Evolutionary conservation across 2,329 filamentous ascomycete genomes (phyloP).

Genomic region (Alternaria rosae): DNA sequence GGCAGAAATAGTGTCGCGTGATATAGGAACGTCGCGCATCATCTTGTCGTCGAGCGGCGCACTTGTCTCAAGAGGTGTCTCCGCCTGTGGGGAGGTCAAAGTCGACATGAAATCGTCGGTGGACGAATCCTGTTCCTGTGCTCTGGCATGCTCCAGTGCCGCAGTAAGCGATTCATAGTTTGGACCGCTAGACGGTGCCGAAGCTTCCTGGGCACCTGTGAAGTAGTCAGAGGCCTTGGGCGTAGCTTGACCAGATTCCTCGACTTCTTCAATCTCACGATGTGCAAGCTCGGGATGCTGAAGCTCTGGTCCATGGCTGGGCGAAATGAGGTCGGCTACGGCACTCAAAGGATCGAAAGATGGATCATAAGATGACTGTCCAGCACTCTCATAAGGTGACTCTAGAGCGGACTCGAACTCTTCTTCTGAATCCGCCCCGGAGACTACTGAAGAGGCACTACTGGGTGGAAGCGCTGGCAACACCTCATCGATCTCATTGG

Average conservation of each 20-base stretch:
- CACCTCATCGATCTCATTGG: constrained; percentile 45
- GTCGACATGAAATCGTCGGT: constrained; percentile 17
- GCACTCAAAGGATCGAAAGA: constrained; percentile 31
- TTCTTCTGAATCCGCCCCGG: constrained; percentile 53
- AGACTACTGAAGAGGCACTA: constrained; percentile 48
- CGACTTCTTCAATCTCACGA: constrained; percentile 53
- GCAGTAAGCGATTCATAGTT: constrained; percentile 33
- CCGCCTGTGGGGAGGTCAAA: constrained; percentile 14
- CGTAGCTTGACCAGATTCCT: constrained; percentile 72
- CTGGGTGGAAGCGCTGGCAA: constrained; percentile 62
- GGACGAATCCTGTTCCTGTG: constrained; percentile 20
- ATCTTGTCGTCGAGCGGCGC: constrained; percentile 35
- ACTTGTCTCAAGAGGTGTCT: constrained; percentile 32
- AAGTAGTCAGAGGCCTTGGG: constrained; percentile 67
- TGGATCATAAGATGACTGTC: constrained; percentile 30
- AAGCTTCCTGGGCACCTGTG: constrained; percentile 18
- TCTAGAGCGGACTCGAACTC: constrained; percentile 56
- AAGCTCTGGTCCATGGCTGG: constrained; percentile 22
- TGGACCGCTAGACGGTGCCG: constrained; percentile 18
- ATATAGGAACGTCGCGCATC: constrained; percentile 23
- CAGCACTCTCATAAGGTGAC: constrained; percentile 40
- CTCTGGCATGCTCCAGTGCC: constrained; percentile 28
- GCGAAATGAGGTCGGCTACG: constrained; percentile 27
- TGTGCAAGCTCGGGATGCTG: constrained; percentile 35
- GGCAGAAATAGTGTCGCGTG: constrained; percentile 22